Evolutionary conservation across 2,329 filamentous ascomycete genomes (phyloP), one percentile per base, ranked within the genome.

Genomic region (Herpotrichia juniperi): DNA sequence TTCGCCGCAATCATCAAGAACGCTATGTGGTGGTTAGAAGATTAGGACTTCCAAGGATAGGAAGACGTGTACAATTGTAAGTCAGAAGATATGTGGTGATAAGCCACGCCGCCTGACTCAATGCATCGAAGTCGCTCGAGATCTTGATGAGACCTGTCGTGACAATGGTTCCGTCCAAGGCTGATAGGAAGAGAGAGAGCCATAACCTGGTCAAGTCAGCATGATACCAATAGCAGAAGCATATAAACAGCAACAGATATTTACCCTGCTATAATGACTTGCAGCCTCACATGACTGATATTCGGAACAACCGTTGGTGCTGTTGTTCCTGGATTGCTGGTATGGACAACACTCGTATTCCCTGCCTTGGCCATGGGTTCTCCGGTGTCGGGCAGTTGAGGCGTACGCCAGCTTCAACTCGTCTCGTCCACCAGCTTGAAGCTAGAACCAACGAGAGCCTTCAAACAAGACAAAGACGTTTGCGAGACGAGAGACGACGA

Each of bases 1-100:
- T 69, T 73, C 4, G 69, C 63, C 6, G 58, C 59, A n/a, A 73
- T 66, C 59, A 72, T 64, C n/a, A 73, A 42, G 45, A 71, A 71
- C 3, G 66, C 66, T 68, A 21, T 10, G 9, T 7, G 3, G 24
- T n/a, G 0, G 2, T 45, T 12, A 25, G 8, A 14, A 21, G 17
- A 35, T 16, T 37, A 34, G 26, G 19, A 7, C 19, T 6, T 19
- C n/a, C 9, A 7, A 30, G 3, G 14, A 21, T 12, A 9, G 7
- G 2, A 22, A 12, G 9, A n/a, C 11, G 17, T 54, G 50, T 44
- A 61, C 63, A 62, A 46, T 67, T 68, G 47, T 71, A 70, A 12
- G 68, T 70, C 32, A 71, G 48, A 4, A 72, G 54, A 50, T 71
- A 73, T 8, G 67, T 58, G 2, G 66, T 68, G 31, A 71, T 51